Conservation (phyloP, 2,329 filamentous ascomycete genomes). For the Microdochium nivale region DNA sequence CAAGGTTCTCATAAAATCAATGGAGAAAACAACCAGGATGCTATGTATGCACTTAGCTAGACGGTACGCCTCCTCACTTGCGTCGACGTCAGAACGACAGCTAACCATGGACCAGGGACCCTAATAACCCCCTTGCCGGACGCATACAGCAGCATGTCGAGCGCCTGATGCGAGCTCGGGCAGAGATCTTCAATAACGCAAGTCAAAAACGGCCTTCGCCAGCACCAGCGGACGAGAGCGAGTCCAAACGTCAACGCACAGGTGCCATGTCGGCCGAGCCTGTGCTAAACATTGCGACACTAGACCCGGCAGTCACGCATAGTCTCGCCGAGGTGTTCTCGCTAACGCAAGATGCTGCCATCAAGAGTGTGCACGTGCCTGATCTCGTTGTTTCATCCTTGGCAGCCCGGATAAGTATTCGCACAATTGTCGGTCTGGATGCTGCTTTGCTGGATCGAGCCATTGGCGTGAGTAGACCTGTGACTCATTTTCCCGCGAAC, state of each 20-base stretch:
- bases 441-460: conserved; percentile 61
- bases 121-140: conserved; percentile 63
- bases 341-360: conserved; percentile 64
- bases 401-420: conserved; percentile 73
- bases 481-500: conserved; percentile 2
- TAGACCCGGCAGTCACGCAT: conserved; percentile 62
- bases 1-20: conserved; percentile 79
- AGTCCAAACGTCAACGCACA: conserved; percentile 77
- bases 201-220: conserved; percentile 69
- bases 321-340: conserved; percentile 81
- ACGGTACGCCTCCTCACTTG: conserved; percentile 39
- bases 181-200: conserved; percentile 72
- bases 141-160: conserved; percentile 86
- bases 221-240: conserved; percentile 62
- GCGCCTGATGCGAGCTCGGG: conserved; percentile 66
- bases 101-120: conserved; percentile 49
- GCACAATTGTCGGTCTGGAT: conserved; percentile 66
- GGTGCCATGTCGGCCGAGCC: conserved; percentile 37
- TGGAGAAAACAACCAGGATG: conserved; percentile 86
- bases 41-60: conserved; percentile 77
- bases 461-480: conserved; percentile 49
- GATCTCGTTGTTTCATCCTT: conserved; percentile 65
- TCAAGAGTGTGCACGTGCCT: conserved; percentile 73
- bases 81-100: neutral
- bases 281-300: conserved; percentile 52